Percentiles rank a stretch among this genome's conserved stretches.
Evolutionary conservation across 1,139 yeast species (phyloP).

Genomic region (Schizosaccharomyces versatilis): DNA sequence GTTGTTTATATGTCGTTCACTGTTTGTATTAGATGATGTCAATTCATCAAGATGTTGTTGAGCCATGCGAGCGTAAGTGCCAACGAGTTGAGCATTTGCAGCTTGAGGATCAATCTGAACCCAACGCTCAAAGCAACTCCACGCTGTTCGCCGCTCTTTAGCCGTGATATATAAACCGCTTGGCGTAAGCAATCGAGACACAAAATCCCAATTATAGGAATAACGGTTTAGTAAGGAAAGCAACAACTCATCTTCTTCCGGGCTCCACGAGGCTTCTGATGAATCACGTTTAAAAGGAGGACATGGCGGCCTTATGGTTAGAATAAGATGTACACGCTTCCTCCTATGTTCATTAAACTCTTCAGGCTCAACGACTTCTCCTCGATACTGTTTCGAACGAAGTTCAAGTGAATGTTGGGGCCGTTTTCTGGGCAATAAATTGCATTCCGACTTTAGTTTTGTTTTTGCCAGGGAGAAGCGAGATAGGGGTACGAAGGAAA

Average conservation of each 20-base stretch:
- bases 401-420: slow-evolving; percentile 22
- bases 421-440: background rate
- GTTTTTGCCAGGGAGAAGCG: slow-evolving; percentile 3
- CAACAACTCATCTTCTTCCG: slow-evolving; percentile 68
- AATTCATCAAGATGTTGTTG: slow-evolving; percentile 81
- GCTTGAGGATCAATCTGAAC: slow-evolving; percentile 61
- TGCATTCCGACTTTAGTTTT: background rate
- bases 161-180: slow-evolving; percentile 50
- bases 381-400: slow-evolving; percentile 34
- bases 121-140: slow-evolving; percentile 96
- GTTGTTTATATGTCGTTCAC: background rate
- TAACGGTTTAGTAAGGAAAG: slow-evolving; percentile 68
- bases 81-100: slow-evolving; percentile 31
- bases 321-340: slow-evolving; percentile 3
- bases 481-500: slow-evolving; percentile 5
- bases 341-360: slow-evolving; percentile 25
- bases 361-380: slow-evolving; percentile 38
- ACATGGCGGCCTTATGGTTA: slow-evolving; percentile 47
- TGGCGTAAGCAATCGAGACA: slow-evolving; percentile 56
- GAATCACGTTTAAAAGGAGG: slow-evolving; percentile 42
- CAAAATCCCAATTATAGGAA: slow-evolving; percentile 81
- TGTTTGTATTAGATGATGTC: slow-evolving; percentile 59
- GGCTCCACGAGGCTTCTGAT: slow-evolving; percentile 87
- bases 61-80: slow-evolving; percentile 62
- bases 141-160: slow-evolving; percentile 84